phyloP scores from a whole-genome alignment of 768 basidiomycete genomes.

The Tricholoma bakamatsutake region DNA sequence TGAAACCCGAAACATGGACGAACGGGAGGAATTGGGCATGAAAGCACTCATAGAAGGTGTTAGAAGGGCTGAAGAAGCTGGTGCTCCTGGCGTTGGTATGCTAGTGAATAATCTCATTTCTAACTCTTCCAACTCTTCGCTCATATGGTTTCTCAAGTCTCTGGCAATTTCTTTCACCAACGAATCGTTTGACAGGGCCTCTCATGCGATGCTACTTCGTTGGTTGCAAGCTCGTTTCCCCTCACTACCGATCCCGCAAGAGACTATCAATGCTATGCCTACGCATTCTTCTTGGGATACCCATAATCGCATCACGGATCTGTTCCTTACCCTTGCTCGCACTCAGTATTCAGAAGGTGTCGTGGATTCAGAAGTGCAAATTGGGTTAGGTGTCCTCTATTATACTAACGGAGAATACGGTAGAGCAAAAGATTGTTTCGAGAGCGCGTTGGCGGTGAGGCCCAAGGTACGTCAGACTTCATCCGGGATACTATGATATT shows the following conservation, averaged over 20 bases:
- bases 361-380: conserved; percentile 87
- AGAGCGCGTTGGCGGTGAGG: conserved; percentile 71
- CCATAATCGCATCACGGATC: conserved; percentile 71
- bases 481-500: conserved; percentile 14
- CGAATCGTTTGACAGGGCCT: conserved; percentile 83
- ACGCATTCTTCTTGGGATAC: conserved; percentile 74
- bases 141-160: conserved; percentile 46
- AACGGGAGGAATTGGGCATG: conserved; percentile 79
- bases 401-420: conserved; percentile 86
- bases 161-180: conserved; percentile 96
- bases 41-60: conserved; percentile 73
- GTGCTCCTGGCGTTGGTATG: conserved; percentile 66
- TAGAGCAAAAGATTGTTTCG: conserved; percentile 91
- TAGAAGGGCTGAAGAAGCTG: conserved; percentile 54
- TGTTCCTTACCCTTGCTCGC: conserved; percentile 79
- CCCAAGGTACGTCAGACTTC: conserved; percentile 43
- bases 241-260: conserved; percentile 45
- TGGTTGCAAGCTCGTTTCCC: conserved; percentile 75
- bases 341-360: conserved; percentile 68
- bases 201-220: conserved; percentile 78
- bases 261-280: conserved; percentile 46
- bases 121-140: conserved; percentile 3
- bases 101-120: conserved; percentile 41
- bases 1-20: conserved; percentile 86
- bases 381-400: conserved; percentile 88